Evolutionary conservation across 495 filamentous ascomycete genomes (phyloP).

Genomic region (Hypoxylon cercidicola): DNA sequence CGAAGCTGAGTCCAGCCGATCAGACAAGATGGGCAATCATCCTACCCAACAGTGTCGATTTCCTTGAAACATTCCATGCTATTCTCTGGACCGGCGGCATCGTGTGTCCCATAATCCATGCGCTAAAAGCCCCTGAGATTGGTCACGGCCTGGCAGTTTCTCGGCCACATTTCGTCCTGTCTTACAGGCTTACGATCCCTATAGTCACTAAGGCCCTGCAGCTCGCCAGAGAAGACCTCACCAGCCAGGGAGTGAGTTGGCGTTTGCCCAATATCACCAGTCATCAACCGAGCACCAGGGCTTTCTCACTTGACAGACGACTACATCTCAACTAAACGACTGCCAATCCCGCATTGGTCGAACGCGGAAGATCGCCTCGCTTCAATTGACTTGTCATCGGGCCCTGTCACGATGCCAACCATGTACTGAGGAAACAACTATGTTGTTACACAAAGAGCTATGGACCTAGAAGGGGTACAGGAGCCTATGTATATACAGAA

Average conservation of each 20-base stretch:
- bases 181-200: constrained; percentile 39
- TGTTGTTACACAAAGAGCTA: no score
- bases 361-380: constrained; percentile 39
- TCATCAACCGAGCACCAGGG: constrained; percentile 26
- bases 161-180: constrained; percentile 46
- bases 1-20: constrained; percentile 41
- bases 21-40: constrained; percentile 49
- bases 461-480: no score
- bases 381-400: constrained; percentile 43
- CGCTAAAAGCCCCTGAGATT: constrained; percentile 40
- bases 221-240: constrained; percentile 24
- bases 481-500: no score
- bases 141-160: constrained; percentile 38
- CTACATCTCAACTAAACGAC: constrained; percentile 32
- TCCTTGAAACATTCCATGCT: constrained; percentile 48
- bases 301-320: constrained; percentile 36
- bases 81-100: constrained; percentile 44
- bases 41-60: constrained; percentile 51
- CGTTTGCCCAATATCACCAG: constrained; percentile 31
- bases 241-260: constrained; percentile 33
- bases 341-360: constrained; percentile 51
- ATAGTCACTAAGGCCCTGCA: constrained; percentile 31
- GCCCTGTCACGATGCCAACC: no score
- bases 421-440: no score
- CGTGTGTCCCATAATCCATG: constrained; percentile 41